phyloP scores from a whole-genome alignment of 163 green algal species.

The Scenedesmus sp. region DNA sequence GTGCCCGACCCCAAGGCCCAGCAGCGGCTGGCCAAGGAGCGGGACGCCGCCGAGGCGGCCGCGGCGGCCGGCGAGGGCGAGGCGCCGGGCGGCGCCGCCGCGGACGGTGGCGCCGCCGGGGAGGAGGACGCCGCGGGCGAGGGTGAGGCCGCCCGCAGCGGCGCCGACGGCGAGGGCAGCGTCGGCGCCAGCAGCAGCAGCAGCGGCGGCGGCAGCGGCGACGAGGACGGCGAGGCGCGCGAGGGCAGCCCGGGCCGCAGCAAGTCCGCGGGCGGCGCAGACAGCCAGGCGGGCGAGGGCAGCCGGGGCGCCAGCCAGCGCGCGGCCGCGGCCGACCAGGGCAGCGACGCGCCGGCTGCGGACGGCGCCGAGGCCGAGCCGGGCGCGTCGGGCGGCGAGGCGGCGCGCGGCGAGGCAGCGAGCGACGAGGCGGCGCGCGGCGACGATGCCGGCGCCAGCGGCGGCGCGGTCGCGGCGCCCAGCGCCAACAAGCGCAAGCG shows the following conservation, averaged over 20 bases:
- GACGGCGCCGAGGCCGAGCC: neutral
- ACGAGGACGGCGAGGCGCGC: neutral
- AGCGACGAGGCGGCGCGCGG: no score
- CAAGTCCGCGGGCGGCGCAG: no score
- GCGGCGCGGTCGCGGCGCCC: no score
- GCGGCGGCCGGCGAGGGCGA: neutral
- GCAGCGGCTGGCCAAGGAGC: conserved; percentile 12
- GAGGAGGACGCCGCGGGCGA: neutral
- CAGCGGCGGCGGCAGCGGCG: neutral
- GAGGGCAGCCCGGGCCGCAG: neutral
- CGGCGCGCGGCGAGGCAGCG: no score
- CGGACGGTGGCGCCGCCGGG: neutral
- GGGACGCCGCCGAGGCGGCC: neutral
- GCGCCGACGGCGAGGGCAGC: no score
- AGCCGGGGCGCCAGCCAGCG: no score
- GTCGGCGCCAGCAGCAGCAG: conserved; percentile 9
- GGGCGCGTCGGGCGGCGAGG: no score
- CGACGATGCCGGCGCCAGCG: no score
- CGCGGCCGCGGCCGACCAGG: neutral
- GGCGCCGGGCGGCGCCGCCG: neutral
- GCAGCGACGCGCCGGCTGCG: neutral
- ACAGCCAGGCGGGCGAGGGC: no score
- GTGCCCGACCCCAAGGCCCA: conserved; percentile 25
- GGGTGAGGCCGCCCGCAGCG: no score
- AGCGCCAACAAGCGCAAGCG: neutral